Percentiles rank a stretch among this genome's conserved stretches.
These are phyloP conservation scores for Pichia norvegensis DNA, from an alignment of 1,139 yeast species.

Conservation along the genomic window DNA sequence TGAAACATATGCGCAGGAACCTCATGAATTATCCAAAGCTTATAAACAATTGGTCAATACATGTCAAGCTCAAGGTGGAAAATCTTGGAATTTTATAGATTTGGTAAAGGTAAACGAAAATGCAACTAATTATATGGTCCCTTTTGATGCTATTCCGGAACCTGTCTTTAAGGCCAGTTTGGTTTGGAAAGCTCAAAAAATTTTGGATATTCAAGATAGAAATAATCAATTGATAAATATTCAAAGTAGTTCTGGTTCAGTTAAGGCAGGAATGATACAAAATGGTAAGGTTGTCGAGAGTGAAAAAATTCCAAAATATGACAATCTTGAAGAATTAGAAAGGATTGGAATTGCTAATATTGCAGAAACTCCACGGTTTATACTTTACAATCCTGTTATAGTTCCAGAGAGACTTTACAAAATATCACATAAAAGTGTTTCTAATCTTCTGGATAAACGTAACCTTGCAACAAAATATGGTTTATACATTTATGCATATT, in stretches of 20 bases:
- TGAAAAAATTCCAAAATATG: constrained; percentile 4
- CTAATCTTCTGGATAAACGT: constrained; percentile 24
- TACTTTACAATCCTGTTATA: constrained; percentile 22
- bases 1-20: constrained; percentile 24
- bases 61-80: constrained; percentile 27
- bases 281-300: constrained; percentile 2
- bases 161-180: constrained; percentile 11
- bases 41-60: constrained; percentile 26
- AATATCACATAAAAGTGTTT: constrained; percentile 23
- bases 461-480: constrained; percentile 27
- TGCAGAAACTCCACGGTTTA: constrained; percentile 8
- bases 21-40: constrained; percentile 24
- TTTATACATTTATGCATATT: constrained; percentile 24
- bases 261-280: background rate
- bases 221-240: background rate
- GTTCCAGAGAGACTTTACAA: constrained; percentile 19
- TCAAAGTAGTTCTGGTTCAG: background rate
- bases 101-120: constrained; percentile 24
- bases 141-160: constrained; percentile 10
- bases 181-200: constrained; percentile 10
- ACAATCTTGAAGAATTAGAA: constrained; percentile 9
- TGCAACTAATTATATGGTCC: constrained; percentile 20
- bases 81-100: constrained; percentile 22
- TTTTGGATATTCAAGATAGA: constrained; percentile 3
- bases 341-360: constrained; percentile 9